Conservation (phyloP, 371 early-diverging fungal genomes). For the Zychaea mexicana region DNA sequence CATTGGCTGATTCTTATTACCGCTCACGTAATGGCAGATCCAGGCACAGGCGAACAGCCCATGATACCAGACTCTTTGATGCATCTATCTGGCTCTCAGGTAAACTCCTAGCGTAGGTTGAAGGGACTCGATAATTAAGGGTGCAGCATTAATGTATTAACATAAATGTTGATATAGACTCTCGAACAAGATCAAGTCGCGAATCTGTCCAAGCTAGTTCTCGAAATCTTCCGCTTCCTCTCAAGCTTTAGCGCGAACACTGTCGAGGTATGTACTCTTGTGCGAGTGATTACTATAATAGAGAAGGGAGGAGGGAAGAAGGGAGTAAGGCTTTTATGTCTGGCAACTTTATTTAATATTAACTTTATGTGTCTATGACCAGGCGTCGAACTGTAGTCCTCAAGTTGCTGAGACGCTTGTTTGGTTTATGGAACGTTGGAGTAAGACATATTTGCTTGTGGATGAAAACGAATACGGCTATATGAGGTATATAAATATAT, state of each 20-base stretch:
- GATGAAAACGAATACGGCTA: constrained; percentile 62
- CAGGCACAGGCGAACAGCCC: constrained; percentile 73
- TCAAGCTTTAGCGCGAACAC: constrained; percentile 40
- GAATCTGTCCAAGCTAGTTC: constrained; percentile 51
- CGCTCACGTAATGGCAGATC: constrained; percentile 70
- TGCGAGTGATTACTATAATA: no score
- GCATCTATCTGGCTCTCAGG: constrained; percentile 58
- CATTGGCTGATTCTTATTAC: constrained; percentile 78
- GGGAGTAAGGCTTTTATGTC: no score
- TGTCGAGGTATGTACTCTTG: constrained; percentile 45
- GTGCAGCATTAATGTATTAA: no score
- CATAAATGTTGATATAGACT: no score
- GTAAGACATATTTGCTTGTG: constrained; percentile 68
- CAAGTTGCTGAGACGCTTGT: constrained; percentile 71
- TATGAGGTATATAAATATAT: constrained; percentile 45
- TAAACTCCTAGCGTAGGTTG: no score
- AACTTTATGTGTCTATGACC: neutral
- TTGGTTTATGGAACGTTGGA: constrained; percentile 81
- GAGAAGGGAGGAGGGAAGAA: no score
- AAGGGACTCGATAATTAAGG: neutral
- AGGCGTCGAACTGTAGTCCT: constrained; percentile 73
- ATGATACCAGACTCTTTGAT: constrained; percentile 68
- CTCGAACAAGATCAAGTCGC: constrained; percentile 59
- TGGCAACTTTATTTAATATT: neutral
- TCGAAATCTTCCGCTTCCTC: constrained; percentile 46